Base-by-base conservation (phyloP, 257 asterid species). In the Fraxinus cuspidata region DNA sequence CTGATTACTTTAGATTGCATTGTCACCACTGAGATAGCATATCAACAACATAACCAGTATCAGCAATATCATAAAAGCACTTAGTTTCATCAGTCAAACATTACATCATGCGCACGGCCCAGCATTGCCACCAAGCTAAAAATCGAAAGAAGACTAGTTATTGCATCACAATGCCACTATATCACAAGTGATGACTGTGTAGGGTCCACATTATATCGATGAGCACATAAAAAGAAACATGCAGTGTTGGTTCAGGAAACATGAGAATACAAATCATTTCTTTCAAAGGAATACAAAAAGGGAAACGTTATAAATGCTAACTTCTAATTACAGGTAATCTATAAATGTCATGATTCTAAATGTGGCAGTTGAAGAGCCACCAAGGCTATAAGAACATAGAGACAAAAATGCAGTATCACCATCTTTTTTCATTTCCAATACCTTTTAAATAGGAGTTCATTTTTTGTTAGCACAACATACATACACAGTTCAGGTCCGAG, bases 311-410 rank as follows among this genome's bases (percentile, higher is more conserved):
- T 47, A 47, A 47, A 15, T 47, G 56, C 56, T 47, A 15, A 13
- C 16, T 11, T 31, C 12, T 49, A 74, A 66, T 74, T 67, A 42
- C 23, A 35, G 27, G 56, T 12, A 42, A 42, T 63, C 31, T 10
- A 78, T 10, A 71, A 37, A 63, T 53, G 75, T 56, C 25, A 58
- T 8, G 64, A 71, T 35, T 79, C 34, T 6, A 58, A 44, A 56
- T 25, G 21, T 71, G 37, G 37, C 23, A 3, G 27, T 81, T 21
- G 63, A 19, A 16, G 56, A 63, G 31, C 40, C 28, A 64, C 53
- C 49, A 1, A 15, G 56, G 6, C n/a, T 47, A 4, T 15, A 47
- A 47, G 56, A 53, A 31, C 40, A 81, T 49, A 72, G 65, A 51
- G 47, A 18, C 64, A 7, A 34, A 35, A 68, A 68, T 31, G 12